Base-by-base conservation (phyloP, 768 basidiomycete genomes). In the Coprinellus micaceus region DNA sequence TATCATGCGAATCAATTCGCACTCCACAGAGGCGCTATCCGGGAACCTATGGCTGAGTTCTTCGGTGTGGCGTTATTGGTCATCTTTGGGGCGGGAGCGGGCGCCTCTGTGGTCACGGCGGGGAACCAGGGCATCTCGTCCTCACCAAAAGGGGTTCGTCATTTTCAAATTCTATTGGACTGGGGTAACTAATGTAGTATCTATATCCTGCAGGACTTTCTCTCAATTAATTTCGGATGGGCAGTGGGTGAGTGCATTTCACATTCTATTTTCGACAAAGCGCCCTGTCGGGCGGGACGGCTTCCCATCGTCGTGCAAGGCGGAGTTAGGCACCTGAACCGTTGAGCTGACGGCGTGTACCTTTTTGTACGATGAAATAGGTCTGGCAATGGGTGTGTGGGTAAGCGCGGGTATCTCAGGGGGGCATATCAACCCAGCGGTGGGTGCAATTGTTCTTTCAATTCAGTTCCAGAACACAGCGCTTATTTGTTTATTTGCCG, bases 391-490 rank as follows among this genome's bases (percentile, higher is more conserved):
- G 67, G 88, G 85, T 29, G 86, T 85, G 10, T 89, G 85, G 85
- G 76, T 83, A 2, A 78, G 78, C 21, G 78, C 77, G 48, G 83
- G 84, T 45, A 78, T 88, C 55, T 88, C 88, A 45, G 88, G 86
- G 5, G 88, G 86, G 25, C 88, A 91, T 63, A 80, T 89, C 58
- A 89, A 89, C 63, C 87, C 87, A 33, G 84, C 85, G 29, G 86
- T 84, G 67, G 17, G 77, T 70, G 2, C 33, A 4, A 21, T 3
- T 45, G 19, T 9, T 56, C 36, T 22, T 11, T 33, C 33, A 6
- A 33, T 33, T 33, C 33, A 33, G 7, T 33, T 33, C 7, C 7
- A 33, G 33, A 13, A 13, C 6, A 33, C 7, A 13, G 6, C 33
- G 33, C 33, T 33, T 6, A 33, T 33, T 40, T 44, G 43, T 29